A percentile compares a stretch with the other conserved stretches of the same genome.
These are phyloP conservation scores for Hypoxylon rickii DNA, from an alignment of 495 filamentous ascomycete genomes.

Conservation along the genomic window DNA sequence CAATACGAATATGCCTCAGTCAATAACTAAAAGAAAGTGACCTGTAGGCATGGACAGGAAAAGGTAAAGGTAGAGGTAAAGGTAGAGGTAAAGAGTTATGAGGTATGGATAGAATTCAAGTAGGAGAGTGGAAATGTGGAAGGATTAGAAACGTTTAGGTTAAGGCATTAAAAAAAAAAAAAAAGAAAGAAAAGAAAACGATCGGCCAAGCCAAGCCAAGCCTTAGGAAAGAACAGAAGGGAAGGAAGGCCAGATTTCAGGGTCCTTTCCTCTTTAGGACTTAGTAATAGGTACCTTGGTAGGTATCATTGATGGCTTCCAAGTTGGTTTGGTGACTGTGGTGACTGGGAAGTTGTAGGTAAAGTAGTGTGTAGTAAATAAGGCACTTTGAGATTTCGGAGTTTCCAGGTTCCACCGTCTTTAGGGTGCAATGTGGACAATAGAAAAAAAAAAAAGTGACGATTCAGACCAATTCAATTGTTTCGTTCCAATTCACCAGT, in stretches of 20 bases:
- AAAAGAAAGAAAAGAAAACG: neutral
- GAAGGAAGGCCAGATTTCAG: conserved; percentile 42
- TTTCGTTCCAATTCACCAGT: too few relatives aligned
- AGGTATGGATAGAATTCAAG: conserved; percentile 3
- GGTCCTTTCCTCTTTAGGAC: conserved; percentile 27
- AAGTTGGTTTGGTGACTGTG: too few relatives aligned
- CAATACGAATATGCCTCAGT: conserved; percentile 15
- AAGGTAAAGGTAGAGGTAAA: neutral
- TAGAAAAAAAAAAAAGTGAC: too few relatives aligned
- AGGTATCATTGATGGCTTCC: conserved; percentile 28
- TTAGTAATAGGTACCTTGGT: conserved; percentile 30
- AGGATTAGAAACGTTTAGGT: too few relatives aligned
- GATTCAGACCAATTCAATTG: too few relatives aligned
- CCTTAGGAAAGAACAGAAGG: too few relatives aligned
- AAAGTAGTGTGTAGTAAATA: too few relatives aligned
- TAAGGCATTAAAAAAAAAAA: conserved; percentile 1
- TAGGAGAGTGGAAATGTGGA: too few relatives aligned
- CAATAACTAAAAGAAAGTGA: conserved; percentile 23
- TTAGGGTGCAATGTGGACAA: neutral
- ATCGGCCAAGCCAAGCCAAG: conserved; percentile 23
- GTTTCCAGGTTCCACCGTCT: too few relatives aligned
- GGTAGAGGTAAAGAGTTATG: neutral
- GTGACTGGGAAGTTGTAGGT: too few relatives aligned
- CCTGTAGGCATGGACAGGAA: too few relatives aligned
- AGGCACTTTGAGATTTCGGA: too few relatives aligned